Evolutionary conservation across 208 protist genomes (phyloP).

Genomic region (Wallacemonas sp.): DNA sequence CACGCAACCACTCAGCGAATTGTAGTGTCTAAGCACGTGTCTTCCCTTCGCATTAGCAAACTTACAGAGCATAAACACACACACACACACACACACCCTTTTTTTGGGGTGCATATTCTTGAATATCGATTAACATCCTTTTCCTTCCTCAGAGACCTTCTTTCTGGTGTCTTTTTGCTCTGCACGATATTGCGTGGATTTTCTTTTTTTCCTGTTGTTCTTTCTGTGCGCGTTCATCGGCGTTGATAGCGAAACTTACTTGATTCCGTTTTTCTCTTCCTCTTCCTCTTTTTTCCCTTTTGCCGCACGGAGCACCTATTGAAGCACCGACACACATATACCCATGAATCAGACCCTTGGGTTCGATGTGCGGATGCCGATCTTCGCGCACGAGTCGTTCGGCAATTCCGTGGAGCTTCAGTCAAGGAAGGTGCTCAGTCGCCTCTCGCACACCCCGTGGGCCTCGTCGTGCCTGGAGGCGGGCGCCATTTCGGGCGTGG

Average conservation of each 20-base stretch:
- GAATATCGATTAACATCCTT: too few relatives aligned
- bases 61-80: too few relatives aligned
- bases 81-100: too few relatives aligned
- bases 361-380: constrained; percentile 35
- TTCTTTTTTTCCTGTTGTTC: background rate
- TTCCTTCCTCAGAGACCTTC: too few relatives aligned
- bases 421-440: constrained; percentile 33
- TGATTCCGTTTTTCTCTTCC: constrained; percentile 12
- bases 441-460: constrained; percentile 44
- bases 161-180: too few relatives aligned
- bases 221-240: background rate
- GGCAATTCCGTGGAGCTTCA: constrained; percentile 34
- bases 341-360: constrained; percentile 3
- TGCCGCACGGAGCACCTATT: background rate
- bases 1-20: too few relatives aligned
- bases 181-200: too few relatives aligned
- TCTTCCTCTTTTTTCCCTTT: constrained; percentile 15
- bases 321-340: background rate
- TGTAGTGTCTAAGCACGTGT: too few relatives aligned
- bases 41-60: too few relatives aligned
- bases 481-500: constrained; percentile 17
- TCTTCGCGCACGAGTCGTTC: constrained; percentile 50
- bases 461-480: constrained; percentile 25
- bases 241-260: too few relatives aligned
- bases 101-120: too few relatives aligned